Evolutionary conservation across 495 filamentous ascomycete genomes (phyloP).

Genomic region (Neurospora sp.): DNA sequence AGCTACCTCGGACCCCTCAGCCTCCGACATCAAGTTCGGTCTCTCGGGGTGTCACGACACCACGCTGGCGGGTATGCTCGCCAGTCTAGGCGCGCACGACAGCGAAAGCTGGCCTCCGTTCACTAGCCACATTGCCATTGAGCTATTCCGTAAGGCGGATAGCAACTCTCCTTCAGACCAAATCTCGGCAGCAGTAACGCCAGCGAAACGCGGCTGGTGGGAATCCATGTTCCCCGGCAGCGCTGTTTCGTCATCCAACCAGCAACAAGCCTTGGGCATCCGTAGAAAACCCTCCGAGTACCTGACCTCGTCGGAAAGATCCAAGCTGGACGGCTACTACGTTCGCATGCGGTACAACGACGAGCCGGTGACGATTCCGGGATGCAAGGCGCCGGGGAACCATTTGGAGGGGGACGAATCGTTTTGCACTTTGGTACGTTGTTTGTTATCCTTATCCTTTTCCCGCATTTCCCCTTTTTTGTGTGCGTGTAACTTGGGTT

Average conservation of each 20-base stretch:
- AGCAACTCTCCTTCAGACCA: background rate
- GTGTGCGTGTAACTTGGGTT: background rate
- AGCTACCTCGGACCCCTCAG: background rate
- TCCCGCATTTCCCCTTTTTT: background rate
- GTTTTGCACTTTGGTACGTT: slow-evolving; percentile 77
- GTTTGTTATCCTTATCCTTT: background rate
- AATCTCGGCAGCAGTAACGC: background rate
- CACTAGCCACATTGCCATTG: slow-evolving; percentile 82
- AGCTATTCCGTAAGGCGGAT: slow-evolving; percentile 60
- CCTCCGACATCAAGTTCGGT: slow-evolving; percentile 40
- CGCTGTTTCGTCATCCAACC: slow-evolving; percentile 9
- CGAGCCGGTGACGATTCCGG: slow-evolving; percentile 64
- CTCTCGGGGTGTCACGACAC: slow-evolving; percentile 93
- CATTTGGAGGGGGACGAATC: slow-evolving; percentile 82
- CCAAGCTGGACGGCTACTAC: slow-evolving; percentile 60
- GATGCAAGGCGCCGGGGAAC: slow-evolving; percentile 65
- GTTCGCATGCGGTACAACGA: slow-evolving; percentile 97
- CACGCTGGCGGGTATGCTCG: slow-evolving; percentile 70
- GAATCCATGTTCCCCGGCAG: slow-evolving; percentile 28
- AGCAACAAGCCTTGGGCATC: slow-evolving; percentile 22
- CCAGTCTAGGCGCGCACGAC: slow-evolving; percentile 70
- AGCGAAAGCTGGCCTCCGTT: slow-evolving; percentile 76
- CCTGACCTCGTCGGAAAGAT: slow-evolving; percentile 39
- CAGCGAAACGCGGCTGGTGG: slow-evolving; percentile 35
- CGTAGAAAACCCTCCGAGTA: slow-evolving; percentile 41